A percentile compares a stretch with the other conserved stretches of the same genome.
Conservation (phyloP, 768 basidiomycete genomes). For the Rhodosporidiobolus odoratus region DNA sequence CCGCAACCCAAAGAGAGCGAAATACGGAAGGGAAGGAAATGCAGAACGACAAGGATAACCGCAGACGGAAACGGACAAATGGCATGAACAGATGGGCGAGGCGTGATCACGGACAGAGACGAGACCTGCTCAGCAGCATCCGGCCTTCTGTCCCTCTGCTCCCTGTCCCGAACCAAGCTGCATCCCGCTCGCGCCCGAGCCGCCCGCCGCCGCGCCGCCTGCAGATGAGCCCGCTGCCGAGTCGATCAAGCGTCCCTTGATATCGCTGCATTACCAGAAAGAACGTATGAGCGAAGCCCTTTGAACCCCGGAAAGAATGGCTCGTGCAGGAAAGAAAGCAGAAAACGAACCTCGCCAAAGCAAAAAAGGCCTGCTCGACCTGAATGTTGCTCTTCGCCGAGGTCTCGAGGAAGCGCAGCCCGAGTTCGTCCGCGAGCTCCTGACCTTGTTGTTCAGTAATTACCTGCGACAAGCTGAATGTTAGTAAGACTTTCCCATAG, state of each 20-base stretch:
- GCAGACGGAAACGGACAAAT: background rate
- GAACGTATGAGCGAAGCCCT: background rate
- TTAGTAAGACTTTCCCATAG: background rate
- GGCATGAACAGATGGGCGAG: background rate
- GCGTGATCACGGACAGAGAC: background rate
- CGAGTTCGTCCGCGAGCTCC: slow-evolving; percentile 84
- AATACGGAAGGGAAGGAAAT: too few relatives aligned
- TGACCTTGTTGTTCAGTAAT: slow-evolving; percentile 88
- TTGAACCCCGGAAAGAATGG: background rate
- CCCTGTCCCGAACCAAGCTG: slow-evolving; percentile 12
- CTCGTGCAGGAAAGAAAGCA: background rate
- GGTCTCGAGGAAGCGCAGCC: slow-evolving; percentile 96
- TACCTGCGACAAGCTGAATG: slow-evolving; percentile 45
- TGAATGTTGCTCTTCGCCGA: slow-evolving; percentile 95
- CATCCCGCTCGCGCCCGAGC: slow-evolving; percentile 6
- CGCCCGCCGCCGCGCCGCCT: slow-evolving; percentile 27
- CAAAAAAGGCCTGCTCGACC: slow-evolving; percentile 98
- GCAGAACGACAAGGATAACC: background rate
- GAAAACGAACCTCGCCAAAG: slow-evolving; percentile 72
- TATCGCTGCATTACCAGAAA: slow-evolving; percentile 62
- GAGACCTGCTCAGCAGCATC: slow-evolving; percentile 27
- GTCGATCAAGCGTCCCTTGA: slow-evolving; percentile 95
- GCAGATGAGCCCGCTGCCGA: slow-evolving; percentile 51
- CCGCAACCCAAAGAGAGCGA: too few relatives aligned
- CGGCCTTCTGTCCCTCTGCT: slow-evolving; percentile 8